phyloP scores from a whole-genome alignment of 2,329 filamentous ascomycete species.

The Colletotrichum kahawae region DNA sequence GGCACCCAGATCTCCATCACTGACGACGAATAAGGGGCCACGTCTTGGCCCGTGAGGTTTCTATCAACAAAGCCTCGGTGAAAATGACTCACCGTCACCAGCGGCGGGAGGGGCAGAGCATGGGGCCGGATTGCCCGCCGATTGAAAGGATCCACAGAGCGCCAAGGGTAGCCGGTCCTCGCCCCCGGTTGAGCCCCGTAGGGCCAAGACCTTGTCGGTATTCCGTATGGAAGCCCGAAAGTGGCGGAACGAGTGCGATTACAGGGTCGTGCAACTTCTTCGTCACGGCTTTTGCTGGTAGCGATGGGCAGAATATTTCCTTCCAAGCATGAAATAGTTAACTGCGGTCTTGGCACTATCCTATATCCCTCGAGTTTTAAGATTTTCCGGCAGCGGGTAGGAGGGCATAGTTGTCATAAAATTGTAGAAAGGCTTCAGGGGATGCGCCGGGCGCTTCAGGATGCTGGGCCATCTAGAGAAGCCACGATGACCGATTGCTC shows the following conservation, averaged over 20 bases:
- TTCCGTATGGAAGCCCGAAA: neutral
- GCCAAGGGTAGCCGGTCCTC: neutral
- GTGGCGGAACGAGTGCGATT: neutral
- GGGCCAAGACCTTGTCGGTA: constrained; percentile 1
- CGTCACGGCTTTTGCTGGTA: neutral
- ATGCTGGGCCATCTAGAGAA: neutral
- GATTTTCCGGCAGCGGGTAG: neutral
- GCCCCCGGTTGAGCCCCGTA: neutral
- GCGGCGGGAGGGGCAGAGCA: neutral
- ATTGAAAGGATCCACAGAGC: neutral
- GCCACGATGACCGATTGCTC: neutral
- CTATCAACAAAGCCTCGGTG: neutral
- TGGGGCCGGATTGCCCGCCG: neutral
- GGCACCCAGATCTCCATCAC: neutral
- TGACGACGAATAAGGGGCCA: neutral
- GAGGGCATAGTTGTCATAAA: neutral
- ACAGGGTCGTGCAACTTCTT: neutral
- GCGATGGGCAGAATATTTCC: neutral
- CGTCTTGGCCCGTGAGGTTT: neutral
- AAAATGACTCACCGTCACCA: neutral
- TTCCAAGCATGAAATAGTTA: neutral
- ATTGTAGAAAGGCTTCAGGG: neutral
- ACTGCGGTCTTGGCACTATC: neutral
- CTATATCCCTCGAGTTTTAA: too few relatives aligned
- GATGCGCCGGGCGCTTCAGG: neutral